Conservation (phyloP, 2,329 filamentous ascomycete genomes). For the Biscogniauxia sp. region DNA sequence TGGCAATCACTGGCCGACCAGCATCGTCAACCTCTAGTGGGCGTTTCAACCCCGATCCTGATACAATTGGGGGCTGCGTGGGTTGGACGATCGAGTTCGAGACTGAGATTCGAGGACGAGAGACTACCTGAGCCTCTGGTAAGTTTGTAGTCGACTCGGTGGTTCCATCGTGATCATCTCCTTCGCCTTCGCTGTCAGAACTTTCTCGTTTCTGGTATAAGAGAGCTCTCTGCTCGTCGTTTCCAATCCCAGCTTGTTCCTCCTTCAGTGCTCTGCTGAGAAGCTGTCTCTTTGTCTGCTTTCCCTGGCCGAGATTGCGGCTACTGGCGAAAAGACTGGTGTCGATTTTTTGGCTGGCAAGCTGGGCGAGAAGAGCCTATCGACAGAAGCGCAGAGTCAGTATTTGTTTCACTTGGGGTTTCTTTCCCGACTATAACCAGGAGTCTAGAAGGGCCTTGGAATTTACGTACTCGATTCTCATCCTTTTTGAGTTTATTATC, state of each 20-base stretch:
- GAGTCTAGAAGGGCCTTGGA: background rate
- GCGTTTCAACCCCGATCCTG: slow-evolving; percentile 82
- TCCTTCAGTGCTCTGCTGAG: slow-evolving; percentile 63
- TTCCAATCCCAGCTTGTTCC: slow-evolving; percentile 59
- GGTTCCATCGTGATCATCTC: slow-evolving; percentile 29
- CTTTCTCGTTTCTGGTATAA: slow-evolving; percentile 44
- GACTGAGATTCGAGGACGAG: background rate
- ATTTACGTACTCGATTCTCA: slow-evolving; percentile 64
- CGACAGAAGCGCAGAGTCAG: background rate
- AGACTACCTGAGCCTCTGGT: background rate
- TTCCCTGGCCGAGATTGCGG: slow-evolving; percentile 69
- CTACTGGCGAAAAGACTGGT: slow-evolving; percentile 78
- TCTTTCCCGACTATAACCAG: background rate
- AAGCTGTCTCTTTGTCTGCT: slow-evolving; percentile 69
- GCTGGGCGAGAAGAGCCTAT: slow-evolving; percentile 68
- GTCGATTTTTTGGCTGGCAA: slow-evolving; percentile 77
- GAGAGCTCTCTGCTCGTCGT: slow-evolving; percentile 53
- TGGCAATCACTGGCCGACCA: slow-evolving; percentile 78
- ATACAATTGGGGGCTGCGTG: slow-evolving; percentile 14
- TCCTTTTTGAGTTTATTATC: slow-evolving; percentile 94
- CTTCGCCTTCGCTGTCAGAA: slow-evolving; percentile 33
- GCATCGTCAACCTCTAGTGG: slow-evolving; percentile 77
- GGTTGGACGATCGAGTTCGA: background rate
- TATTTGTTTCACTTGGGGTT: background rate
- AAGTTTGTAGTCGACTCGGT: background rate